Evolutionary conservation across 768 basidiomycete genomes (phyloP), one percentile per base, ranked within the genome.

Genomic region (Tephrocybe rancida): DNA sequence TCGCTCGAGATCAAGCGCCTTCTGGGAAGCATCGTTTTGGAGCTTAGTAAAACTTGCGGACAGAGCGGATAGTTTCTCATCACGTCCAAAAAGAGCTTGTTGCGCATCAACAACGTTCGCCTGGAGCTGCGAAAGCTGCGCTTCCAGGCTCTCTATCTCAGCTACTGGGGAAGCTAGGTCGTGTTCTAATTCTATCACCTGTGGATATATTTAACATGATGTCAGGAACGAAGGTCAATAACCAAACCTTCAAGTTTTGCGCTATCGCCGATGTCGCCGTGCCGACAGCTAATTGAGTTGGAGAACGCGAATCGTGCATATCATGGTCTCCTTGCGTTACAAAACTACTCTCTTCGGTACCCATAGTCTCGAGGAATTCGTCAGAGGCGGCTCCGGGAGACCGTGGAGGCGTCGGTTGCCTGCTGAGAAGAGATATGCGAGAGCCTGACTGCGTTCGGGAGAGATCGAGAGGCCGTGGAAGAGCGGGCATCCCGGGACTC

Each of bases 331-430:
- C 50, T 16, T 52, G 50, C 34, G 24, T 42, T 2, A 10, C 37
- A n/a, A 41, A 42, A 1, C 25, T 43, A 19, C 29, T 25, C 13
- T 44, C 30, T 34, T 48, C 48, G 5, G 24, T 42, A 24, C 16
- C 41, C 5, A 21, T n/a, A n/a, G n/a, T 44, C 24, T 48, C 35
- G 13, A 19, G 5, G 16, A 53, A 19, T 11, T 44, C 47, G 8
- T 43, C 55, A 18, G 44, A 52, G 10, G 13, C 27, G 10, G 44
- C 49, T 25, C 55, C 58, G 11, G 58, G 58, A 3, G 59, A 52
- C 58, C 73, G 78, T 19, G 78, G 77, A 48, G 81, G 81, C 1
- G 80, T 82, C 9, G 80, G 79, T 21, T 70, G 79, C 56, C 76
- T 77, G 66, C 77, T 81, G 30, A 77, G 35, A 29, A 70, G 61